These are phyloP conservation scores for Hyaloperonospora brassicae DNA, from an alignment of 352 stramenopile species.

Conservation along the genomic window DNA sequence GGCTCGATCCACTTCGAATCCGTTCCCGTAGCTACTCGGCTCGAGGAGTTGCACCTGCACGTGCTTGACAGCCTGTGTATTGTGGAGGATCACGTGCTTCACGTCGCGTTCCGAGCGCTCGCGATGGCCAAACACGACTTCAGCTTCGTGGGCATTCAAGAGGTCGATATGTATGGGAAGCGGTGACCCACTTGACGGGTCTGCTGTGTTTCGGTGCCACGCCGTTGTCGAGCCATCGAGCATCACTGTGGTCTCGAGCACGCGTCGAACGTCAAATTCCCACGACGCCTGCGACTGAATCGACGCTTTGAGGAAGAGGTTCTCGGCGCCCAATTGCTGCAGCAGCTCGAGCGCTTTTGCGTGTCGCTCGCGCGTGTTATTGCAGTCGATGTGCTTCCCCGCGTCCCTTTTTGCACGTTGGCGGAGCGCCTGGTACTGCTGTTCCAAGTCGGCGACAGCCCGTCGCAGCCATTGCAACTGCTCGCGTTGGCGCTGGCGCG, in stretches of 20 bases:
- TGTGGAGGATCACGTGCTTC: slow-evolving; percentile 39
- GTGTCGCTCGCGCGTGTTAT: slow-evolving; percentile 12
- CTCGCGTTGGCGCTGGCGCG: slow-evolving; percentile 39
- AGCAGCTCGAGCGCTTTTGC: slow-evolving; percentile 26
- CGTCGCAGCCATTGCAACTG: slow-evolving; percentile 35
- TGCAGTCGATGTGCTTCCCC: neutral
- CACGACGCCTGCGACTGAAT: slow-evolving; percentile 41
- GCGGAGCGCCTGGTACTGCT: slow-evolving; percentile 35
- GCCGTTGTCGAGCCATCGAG: slow-evolving; percentile 21
- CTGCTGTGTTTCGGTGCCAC: slow-evolving; percentile 8
- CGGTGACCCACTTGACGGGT: no score
- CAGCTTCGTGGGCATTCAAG: slow-evolving; percentile 26
- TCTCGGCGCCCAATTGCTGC: slow-evolving; percentile 45
- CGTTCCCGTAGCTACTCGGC: no score
- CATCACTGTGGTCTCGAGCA: slow-evolving; percentile 38
- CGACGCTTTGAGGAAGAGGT: slow-evolving; percentile 37
- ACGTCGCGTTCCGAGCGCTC: slow-evolving; percentile 23
- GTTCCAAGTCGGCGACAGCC: slow-evolving; percentile 32
- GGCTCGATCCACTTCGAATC: slow-evolving; percentile 16
- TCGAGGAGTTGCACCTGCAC: slow-evolving; percentile 22
- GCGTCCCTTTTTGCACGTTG: slow-evolving; percentile 15
- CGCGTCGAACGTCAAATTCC: slow-evolving; percentile 40
- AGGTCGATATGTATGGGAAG: slow-evolving; percentile 22
- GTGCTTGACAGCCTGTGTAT: slow-evolving; percentile 19
- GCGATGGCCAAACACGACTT: slow-evolving; percentile 38